phyloP scores from a whole-genome alignment of 352 stramenopile species.

The Globisporangium polare region DNA sequence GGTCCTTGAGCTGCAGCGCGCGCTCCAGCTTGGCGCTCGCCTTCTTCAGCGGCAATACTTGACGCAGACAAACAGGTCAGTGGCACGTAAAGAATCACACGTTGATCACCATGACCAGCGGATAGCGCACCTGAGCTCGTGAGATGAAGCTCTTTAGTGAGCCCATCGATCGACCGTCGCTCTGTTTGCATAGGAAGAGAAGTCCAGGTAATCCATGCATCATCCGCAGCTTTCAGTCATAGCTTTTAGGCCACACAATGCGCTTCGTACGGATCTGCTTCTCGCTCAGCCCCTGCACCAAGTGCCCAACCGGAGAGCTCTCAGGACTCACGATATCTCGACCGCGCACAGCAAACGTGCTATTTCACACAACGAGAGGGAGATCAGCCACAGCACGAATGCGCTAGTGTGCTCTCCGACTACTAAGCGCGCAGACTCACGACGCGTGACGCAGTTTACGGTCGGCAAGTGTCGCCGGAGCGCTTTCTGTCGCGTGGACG shows the following conservation, averaged over 20 bases:
- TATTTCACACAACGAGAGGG: background rate
- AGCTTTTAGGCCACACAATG: too few relatives aligned
- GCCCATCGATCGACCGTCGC: background rate
- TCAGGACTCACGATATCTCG: background rate
- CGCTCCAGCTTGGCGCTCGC: conserved; percentile 47
- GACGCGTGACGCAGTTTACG: conserved; percentile 11
- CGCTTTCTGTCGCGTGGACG: background rate
- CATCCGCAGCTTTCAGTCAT: too few relatives aligned
- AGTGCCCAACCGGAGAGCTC: background rate
- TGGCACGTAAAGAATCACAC: too few relatives aligned
- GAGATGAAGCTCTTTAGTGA: background rate
- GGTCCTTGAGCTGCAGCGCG: conserved; percentile 44
- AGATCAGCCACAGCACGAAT: too few relatives aligned
- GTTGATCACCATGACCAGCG: background rate
- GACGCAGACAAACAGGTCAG: too few relatives aligned
- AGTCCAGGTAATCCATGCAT: too few relatives aligned
- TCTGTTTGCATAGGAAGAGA: background rate
- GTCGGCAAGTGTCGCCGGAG: background rate
- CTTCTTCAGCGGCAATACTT: conserved; percentile 16
- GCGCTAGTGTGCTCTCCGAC: too few relatives aligned
- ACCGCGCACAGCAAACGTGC: conserved; percentile 2
- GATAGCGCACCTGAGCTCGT: background rate
- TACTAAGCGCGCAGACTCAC: background rate
- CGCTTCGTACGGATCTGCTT: conserved; percentile 3
- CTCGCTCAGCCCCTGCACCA: conserved; percentile 4